These are phyloP conservation scores for Polytrichum formosum DNA, from an alignment of 225 moss, liverwort and hornwort genomes.

Conservation along the genomic window DNA sequence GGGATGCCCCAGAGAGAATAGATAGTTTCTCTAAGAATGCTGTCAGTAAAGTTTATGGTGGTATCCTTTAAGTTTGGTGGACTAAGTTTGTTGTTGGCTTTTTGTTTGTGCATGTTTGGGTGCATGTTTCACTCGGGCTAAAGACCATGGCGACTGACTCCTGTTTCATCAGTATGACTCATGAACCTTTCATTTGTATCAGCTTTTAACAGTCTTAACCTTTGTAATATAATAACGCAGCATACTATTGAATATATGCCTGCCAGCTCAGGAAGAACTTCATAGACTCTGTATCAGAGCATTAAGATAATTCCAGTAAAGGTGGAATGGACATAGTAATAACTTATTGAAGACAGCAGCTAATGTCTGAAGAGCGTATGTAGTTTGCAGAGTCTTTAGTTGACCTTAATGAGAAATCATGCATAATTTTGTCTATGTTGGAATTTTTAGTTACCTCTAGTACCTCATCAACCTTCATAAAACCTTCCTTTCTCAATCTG, in stretches of 20 bases:
- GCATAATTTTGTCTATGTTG: background rate
- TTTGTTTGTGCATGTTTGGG: constrained; percentile 21
- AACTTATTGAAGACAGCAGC: background rate
- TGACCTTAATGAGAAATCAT: background rate
- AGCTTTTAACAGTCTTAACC: background rate
- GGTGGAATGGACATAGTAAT: background rate
- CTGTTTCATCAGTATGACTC: constrained; percentile 47
- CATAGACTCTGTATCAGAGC: background rate
- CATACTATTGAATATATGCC: too few relatives aligned
- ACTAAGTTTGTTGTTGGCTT: constrained; percentile 12
- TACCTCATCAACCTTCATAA: background rate
- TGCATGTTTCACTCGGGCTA: constrained; percentile 9
- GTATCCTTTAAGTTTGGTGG: background rate
- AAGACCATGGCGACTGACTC: constrained; percentile 65
- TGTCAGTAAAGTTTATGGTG: constrained; percentile 3
- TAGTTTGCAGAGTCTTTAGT: background rate
- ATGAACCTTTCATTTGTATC: background rate
- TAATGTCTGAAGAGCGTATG: background rate
- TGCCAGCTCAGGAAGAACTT: background rate
- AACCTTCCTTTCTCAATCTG: background rate
- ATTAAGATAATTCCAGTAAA: background rate
- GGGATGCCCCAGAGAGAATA: too few relatives aligned
- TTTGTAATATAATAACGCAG: too few relatives aligned
- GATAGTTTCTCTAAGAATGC: background rate
- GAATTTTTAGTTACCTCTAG: background rate